phyloP scores from a whole-genome alignment of 148 eudicot genomes.

The Persicaria tinctoria region DNA sequence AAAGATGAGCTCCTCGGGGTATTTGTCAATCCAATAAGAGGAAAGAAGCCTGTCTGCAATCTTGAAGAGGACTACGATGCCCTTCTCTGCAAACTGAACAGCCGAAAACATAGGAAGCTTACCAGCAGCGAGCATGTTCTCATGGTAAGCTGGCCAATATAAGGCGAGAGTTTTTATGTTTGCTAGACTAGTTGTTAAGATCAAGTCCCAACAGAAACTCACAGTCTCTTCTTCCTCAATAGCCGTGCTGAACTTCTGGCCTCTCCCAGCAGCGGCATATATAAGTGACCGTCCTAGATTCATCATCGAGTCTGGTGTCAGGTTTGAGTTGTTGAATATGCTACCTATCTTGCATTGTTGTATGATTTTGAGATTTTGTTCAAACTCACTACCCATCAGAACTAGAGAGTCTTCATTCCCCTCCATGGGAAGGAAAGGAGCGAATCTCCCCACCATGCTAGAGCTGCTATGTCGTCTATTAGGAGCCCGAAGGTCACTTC shows the following conservation, averaged over 20 bases:
- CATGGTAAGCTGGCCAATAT: conserved; percentile 79
- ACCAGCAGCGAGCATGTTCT: conserved; percentile 51
- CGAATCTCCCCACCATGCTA: conserved; percentile 41
- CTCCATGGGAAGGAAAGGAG: conserved; percentile 62
- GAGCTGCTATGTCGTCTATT: conserved; percentile 21
- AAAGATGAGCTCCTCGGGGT: conserved; percentile 65
- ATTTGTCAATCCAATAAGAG: conserved; percentile 36
- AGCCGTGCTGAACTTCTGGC: conserved; percentile 86
- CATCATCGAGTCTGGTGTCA: conserved; percentile 55
- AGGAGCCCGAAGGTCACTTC: conserved; percentile 21
- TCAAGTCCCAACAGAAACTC: conserved; percentile 82
- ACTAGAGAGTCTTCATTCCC: conserved; percentile 66
- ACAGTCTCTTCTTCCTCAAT: conserved; percentile 91
- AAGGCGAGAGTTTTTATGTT: conserved; percentile 44
- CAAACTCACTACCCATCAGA: conserved; percentile 78
- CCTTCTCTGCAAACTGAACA: conserved; percentile 76
- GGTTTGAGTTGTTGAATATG: conserved; percentile 55
- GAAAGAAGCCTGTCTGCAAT: conserved; percentile 49
- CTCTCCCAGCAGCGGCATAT: conserved; percentile 88
- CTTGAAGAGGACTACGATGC: conserved; percentile 42
- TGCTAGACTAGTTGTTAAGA: conserved; percentile 30
- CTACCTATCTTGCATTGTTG: conserved; percentile 69
- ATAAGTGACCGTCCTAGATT: conserved; percentile 81
- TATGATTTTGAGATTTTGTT: conserved; percentile 73
- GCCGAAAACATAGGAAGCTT: conserved; percentile 80